Base-by-base conservation (phyloP, 1,284 basidiomycete species). In the Sanghuangporus weigelae region DNA sequence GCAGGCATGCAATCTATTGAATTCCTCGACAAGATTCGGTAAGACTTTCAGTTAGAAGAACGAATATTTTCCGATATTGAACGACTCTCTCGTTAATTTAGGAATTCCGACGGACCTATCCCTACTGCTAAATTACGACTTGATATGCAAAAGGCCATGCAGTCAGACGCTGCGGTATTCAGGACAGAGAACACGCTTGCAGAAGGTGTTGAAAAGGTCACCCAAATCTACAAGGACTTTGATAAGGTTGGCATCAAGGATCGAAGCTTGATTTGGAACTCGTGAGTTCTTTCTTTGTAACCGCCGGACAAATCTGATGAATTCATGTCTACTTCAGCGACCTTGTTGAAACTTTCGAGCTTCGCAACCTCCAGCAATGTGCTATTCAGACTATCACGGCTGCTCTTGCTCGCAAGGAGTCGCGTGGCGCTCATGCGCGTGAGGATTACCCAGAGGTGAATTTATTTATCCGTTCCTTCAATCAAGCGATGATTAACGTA, bases 121-220 rank as follows among this genome's bases (percentile, higher is more conserved):
- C 82, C 92, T 55, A 99, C 96, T 50, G 89, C 95, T 21, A 85
- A 96, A 73, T 92, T 99, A 74, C 86, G 97, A 68, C 77, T 97
- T 66, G 88, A 94, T 73, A 96, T 99, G 95, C 97, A 99, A 77
- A 98, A 97, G 82, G 94, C 95, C 59, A 99, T 99, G 96, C 96
- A 99, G 78, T 76, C 86, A 55, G 93, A 96, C 75, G 93, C 93
- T 59, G 93, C 93, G 68, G 93, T 95, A 68, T 95, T 95, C 84
- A 83, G 90, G 86, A 98, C 94, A 42, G 96, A 98, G 75, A 77
- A 87, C 71, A 89, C 89, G 63, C 81, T 99, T 67, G 95, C 98
- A 71, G 89, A 96, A 71, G 97, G 97, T 79, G 93, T 97, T 49
- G 71, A 83, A 75, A 95, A 95, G 80, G 83, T 99, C 73, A 83